Percentiles rank a stretch among this genome's conserved stretches.
phyloP scores from a whole-genome alignment of 2,329 filamentous ascomycete genomes.

The Trichoderma sp. region DNA sequence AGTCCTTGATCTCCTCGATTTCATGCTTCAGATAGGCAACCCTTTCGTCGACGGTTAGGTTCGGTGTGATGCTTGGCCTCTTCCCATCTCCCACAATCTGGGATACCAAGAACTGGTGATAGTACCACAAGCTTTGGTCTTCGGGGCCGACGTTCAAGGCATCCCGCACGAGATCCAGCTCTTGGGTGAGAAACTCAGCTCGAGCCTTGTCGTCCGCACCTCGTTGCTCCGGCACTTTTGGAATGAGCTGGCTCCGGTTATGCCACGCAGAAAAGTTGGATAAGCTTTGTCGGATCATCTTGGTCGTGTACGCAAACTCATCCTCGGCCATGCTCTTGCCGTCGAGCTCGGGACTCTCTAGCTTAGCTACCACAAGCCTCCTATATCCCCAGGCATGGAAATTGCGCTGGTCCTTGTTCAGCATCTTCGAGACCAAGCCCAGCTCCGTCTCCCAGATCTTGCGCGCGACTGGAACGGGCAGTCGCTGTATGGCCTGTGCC shows the following conservation, averaged over 20 bases:
- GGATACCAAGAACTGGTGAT: constrained; percentile 84
- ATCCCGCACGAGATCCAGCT: constrained; percentile 73
- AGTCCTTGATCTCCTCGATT: constrained; percentile 70
- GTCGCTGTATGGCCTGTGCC: constrained; percentile 65
- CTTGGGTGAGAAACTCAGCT: constrained; percentile 71
- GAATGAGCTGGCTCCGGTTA: constrained; percentile 80
- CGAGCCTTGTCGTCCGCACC: constrained; percentile 64
- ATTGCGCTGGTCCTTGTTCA: constrained; percentile 81
- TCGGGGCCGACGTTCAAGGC: constrained; percentile 88
- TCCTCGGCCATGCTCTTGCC: constrained; percentile 69
- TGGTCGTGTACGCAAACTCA: constrained; percentile 88
- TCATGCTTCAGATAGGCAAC: constrained; percentile 68
- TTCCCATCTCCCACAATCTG: constrained; percentile 49
- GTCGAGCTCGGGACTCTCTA: constrained; percentile 62
- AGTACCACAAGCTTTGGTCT: constrained; percentile 96
- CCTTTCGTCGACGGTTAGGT: constrained; percentile 60
- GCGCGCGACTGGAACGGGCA: constrained; percentile 59
- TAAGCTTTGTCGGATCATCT: constrained; percentile 80
- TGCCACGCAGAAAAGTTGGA: constrained; percentile 99
- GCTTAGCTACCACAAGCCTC: constrained; percentile 71
- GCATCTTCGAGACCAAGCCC: constrained; percentile 81
- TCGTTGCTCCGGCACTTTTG: constrained; percentile 72
- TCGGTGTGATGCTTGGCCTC: constrained; percentile 49
- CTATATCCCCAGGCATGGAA: constrained; percentile 97
- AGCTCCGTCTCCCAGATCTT: constrained; percentile 84